Conservation (phyloP, 1,284 basidiomycete genomes). For the Tremellales sp. region DNA sequence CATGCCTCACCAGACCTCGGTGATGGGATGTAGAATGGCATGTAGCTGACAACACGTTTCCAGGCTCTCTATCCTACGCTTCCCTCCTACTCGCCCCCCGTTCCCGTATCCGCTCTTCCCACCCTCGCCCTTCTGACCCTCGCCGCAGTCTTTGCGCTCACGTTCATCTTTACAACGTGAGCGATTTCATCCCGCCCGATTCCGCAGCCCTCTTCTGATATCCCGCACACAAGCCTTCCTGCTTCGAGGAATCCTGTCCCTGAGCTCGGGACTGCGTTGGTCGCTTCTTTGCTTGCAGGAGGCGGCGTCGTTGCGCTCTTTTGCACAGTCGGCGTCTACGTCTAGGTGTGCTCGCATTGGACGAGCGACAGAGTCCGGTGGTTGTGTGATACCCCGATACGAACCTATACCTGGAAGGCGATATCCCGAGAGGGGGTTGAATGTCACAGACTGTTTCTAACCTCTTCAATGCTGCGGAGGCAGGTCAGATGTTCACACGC, state of each 20-base stretch:
- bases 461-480: too few species aligned
- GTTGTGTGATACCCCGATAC: too few species aligned
- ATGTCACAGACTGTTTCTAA: too few species aligned
- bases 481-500: too few species aligned
- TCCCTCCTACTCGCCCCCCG: slow-evolving; percentile 63
- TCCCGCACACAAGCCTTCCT: not conserved
- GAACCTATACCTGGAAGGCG: too few species aligned
- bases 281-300: slow-evolving; percentile 73
- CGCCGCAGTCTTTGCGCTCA: slow-evolving; percentile 66
- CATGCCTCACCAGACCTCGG: not conserved
- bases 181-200: slow-evolving; percentile 10
- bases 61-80: slow-evolving; percentile 57
- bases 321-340: slow-evolving; percentile 79
- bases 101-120: slow-evolving; percentile 64
- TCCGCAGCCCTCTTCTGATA: not conserved
- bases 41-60: slow-evolving; percentile 5
- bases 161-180: slow-evolving; percentile 87
- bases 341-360: too few species aligned
- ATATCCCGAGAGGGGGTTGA: too few species aligned
- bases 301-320: slow-evolving; percentile 83
- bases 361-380: too few species aligned
- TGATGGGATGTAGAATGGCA: not conserved
- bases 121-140: slow-evolving; percentile 70
- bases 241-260: slow-evolving; percentile 53
- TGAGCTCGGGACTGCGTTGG: slow-evolving; percentile 64